Conservation (phyloP, 805 yeast genomes). For the Sugiyamaella qingdaonensis region DNA sequence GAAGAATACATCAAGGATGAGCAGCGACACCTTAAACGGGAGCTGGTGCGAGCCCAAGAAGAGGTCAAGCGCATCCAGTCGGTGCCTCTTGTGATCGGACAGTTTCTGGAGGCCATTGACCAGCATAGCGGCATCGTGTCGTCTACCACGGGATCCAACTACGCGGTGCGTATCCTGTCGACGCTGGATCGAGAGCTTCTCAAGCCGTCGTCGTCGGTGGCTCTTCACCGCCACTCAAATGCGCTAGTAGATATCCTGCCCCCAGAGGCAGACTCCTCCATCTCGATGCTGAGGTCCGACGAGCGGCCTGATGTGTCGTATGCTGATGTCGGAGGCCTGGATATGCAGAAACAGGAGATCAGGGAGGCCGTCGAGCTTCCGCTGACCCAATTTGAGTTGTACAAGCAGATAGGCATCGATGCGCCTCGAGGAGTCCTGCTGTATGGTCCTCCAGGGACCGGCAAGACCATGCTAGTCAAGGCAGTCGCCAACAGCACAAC, state of each 20-base stretch:
- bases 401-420: constrained; percentile 96
- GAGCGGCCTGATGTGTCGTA: constrained; percentile 95
- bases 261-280: constrained; percentile 97
- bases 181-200: constrained; percentile 92
- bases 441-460: constrained; percentile 99
- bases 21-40: constrained; percentile 92
- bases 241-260: constrained; percentile 96
- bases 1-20: constrained; percentile 98
- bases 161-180: constrained; percentile 90
- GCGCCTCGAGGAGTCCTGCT: constrained; percentile 97
- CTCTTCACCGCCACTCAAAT: constrained; percentile 96
- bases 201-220: constrained; percentile 93
- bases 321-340: constrained; percentile 98
- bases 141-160: constrained; percentile 95
- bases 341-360: constrained; percentile 98
- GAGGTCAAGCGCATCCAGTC: constrained; percentile 97
- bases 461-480: constrained; percentile 97
- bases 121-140: constrained; percentile 95
- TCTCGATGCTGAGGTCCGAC: constrained; percentile 89
- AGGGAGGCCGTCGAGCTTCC: constrained; percentile 98
- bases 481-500: constrained; percentile 97
- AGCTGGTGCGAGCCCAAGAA: constrained; percentile 93
- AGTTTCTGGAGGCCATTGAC: constrained; percentile 95
- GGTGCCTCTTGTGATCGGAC: constrained; percentile 97
- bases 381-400: constrained; percentile 89